Percentiles rank a stretch among this genome's conserved stretches.
These are phyloP conservation scores for Uronychia binucleata DNA, from an alignment of 73 alveolate genomes.

Conservation along the genomic window DNA sequence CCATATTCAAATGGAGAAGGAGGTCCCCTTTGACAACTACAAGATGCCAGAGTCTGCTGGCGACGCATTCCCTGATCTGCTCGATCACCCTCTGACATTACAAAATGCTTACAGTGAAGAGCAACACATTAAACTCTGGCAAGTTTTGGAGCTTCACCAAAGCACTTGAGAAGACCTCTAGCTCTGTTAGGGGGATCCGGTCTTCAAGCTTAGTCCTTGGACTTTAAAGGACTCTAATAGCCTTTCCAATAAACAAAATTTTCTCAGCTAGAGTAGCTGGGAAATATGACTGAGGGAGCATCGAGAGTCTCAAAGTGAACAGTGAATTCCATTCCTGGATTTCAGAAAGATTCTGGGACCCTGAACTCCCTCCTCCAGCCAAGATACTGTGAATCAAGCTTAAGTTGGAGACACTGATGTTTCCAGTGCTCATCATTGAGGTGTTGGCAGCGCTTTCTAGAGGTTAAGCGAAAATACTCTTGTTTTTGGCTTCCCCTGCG, in stretches of 20 bases:
- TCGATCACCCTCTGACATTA: slow-evolving; percentile 65
- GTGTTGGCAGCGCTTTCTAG: not conserved
- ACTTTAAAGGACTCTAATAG: slow-evolving; percentile 81
- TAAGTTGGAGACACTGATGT: not conserved
- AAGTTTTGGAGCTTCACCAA: slow-evolving; percentile 68
- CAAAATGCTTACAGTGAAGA: slow-evolving; percentile 39
- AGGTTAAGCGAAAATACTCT: not conserved
- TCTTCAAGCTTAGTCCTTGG: slow-evolving; percentile 69
- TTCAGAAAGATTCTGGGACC: not conserved
- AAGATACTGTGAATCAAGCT: not conserved
- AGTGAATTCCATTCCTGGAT: slow-evolving; percentile 66
- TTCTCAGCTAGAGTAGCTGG: slow-evolving; percentile 86
- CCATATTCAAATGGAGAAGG: slow-evolving; percentile 72
- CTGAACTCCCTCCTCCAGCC: not conserved
- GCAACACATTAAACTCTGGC: slow-evolving; percentile 74
- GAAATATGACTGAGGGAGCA: slow-evolving; percentile 78
- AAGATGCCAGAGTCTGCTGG: slow-evolving; percentile 80
- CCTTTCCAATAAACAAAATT: slow-evolving; percentile 90
- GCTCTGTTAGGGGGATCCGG: slow-evolving; percentile 78
- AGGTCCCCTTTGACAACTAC: slow-evolving; percentile 85
- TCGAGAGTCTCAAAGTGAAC: slow-evolving; percentile 54
- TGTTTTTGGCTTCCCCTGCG: slow-evolving; percentile 7
- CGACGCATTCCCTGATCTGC: slow-evolving; percentile 82
- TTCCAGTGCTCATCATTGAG: not conserved
- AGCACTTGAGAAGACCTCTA: slow-evolving; percentile 81